phyloP scores from a whole-genome alignment of 305 asterid genomes.

The Solanum chacoense region DNA sequence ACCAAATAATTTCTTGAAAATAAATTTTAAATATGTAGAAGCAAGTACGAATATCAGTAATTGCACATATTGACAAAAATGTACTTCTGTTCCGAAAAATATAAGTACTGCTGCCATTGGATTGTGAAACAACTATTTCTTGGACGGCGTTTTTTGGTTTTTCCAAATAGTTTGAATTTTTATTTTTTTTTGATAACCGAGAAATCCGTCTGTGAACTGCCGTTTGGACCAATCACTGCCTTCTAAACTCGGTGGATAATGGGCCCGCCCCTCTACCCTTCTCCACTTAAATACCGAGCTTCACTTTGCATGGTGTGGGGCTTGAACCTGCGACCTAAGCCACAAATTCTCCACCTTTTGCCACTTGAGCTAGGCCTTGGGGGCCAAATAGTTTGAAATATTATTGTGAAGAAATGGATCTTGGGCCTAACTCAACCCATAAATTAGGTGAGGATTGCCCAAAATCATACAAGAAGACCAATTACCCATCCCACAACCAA shows the following conservation, averaged over 20 bases:
- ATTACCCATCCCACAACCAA: neutral
- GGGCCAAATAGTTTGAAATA: neutral
- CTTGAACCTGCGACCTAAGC: too few relatives aligned
- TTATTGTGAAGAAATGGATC: neutral
- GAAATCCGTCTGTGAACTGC: too few relatives aligned
- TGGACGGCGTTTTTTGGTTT: neutral
- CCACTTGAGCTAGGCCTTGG: too few relatives aligned
- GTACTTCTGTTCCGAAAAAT: neutral
- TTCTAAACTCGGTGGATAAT: too few relatives aligned
- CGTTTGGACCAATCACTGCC: too few relatives aligned
- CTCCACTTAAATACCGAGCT: too few relatives aligned
- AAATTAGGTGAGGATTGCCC: neutral
- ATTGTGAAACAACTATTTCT: neutral
- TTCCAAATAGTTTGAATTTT: neutral
- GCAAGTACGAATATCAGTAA: neutral
- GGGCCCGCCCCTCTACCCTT: too few relatives aligned
- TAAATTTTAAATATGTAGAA: neutral
- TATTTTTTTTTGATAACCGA: too few relatives aligned
- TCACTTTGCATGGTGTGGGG: too few relatives aligned
- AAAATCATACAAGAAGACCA: neutral
- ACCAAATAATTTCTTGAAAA: neutral
- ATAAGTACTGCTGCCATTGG: neutral
- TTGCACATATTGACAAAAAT: neutral
- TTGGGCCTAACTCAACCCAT: neutral
- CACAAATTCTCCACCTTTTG: too few relatives aligned